Conservation (phyloP, 2,329 filamentous ascomycete genomes). For the Zasmidium citrigriseum region DNA sequence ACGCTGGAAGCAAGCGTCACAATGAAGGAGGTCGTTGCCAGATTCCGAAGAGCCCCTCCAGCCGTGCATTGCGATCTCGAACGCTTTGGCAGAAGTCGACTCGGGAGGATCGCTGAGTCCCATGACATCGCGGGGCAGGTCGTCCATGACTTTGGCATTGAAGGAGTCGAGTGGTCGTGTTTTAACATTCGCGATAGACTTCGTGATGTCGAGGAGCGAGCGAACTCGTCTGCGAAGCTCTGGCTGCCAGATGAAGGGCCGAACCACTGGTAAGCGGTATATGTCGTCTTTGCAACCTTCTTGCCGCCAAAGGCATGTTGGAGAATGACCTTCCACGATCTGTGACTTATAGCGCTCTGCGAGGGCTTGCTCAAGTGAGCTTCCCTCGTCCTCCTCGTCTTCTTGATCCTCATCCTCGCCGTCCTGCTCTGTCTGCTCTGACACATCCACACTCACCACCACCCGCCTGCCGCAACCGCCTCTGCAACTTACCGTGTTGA, state of each 20-base stretch:
- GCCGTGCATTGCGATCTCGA: conserved; percentile 45
- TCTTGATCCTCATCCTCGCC: conserved; percentile 53
- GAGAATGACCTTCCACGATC: conserved; percentile 73
- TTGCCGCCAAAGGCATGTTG: conserved; percentile 82
- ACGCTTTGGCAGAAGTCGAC: conserved; percentile 20
- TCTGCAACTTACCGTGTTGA: conserved; percentile 78
- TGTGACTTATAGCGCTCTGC: conserved; percentile 74
- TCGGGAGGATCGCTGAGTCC: conserved; percentile 12
- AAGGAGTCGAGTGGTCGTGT: conserved; percentile 17
- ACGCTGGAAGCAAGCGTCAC: conserved; percentile 82
- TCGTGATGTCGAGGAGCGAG: conserved; percentile 27
- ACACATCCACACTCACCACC: conserved; percentile 71
- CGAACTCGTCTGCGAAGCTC: conserved; percentile 31
- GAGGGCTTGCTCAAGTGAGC: conserved; percentile 60
- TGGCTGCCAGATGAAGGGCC: conserved; percentile 37
- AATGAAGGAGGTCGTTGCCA: conserved; percentile 73
- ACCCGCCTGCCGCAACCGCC: conserved; percentile 82
- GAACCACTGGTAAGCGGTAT: conserved; percentile 56
- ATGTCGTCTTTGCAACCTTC: conserved; percentile 81
- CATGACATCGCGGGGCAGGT: conserved; percentile 30
- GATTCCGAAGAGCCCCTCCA: conserved; percentile 58
- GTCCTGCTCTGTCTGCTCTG: conserved; percentile 22
- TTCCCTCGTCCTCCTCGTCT: conserved; percentile 24
- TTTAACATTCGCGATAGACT: conserved; percentile 29
- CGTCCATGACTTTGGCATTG: conserved; percentile 26